phyloP scores from a whole-genome alignment of 768 basidiomycete species.

The Lentinus brumalis region DNA sequence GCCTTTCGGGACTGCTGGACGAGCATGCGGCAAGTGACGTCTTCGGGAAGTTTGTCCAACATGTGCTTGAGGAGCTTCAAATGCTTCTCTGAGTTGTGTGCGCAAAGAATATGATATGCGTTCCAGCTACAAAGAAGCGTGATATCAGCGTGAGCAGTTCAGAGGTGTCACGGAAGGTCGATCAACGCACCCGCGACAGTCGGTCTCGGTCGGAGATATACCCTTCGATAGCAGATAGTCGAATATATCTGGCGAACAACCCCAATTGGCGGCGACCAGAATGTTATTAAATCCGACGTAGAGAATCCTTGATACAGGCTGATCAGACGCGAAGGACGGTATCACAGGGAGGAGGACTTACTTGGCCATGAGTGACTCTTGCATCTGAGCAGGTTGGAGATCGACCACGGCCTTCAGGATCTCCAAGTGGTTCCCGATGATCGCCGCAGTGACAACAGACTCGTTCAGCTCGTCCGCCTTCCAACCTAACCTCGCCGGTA shows the following conservation, averaged over 20 bases:
- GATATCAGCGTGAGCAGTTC: background rate
- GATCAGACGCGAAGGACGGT: background rate
- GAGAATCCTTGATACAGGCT: background rate
- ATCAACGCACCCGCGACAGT: constrained; percentile 45
- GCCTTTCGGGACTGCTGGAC: constrained; percentile 46
- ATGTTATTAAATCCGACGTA: constrained; percentile 44
- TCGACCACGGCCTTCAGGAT: constrained; percentile 47
- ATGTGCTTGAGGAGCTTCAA: constrained; percentile 40
- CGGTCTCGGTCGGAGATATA: constrained; percentile 45
- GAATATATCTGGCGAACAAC: constrained; percentile 36
- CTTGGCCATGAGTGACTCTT: constrained; percentile 45
- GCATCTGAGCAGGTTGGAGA: constrained; percentile 45
- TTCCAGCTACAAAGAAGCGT: constrained; percentile 47
- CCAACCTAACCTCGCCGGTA: constrained; percentile 59
- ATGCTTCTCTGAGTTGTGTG: constrained; percentile 28
- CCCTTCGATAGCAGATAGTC: constrained; percentile 54
- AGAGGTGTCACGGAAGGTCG: background rate
- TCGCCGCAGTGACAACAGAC: constrained; percentile 50
- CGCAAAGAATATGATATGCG: constrained; percentile 52
- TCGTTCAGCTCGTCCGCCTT: constrained; percentile 48
- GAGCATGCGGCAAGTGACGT: constrained; percentile 47
- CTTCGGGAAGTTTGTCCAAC: constrained; percentile 51
- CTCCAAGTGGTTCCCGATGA: constrained; percentile 39
- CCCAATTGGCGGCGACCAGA: constrained; percentile 41
- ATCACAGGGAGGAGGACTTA: constrained; percentile 25